A percentile compares a stretch with the other conserved stretches of the same genome.
Conservation (phyloP, 2,329 filamentous ascomycete genomes). For the Sporothrix mexicana region DNA sequence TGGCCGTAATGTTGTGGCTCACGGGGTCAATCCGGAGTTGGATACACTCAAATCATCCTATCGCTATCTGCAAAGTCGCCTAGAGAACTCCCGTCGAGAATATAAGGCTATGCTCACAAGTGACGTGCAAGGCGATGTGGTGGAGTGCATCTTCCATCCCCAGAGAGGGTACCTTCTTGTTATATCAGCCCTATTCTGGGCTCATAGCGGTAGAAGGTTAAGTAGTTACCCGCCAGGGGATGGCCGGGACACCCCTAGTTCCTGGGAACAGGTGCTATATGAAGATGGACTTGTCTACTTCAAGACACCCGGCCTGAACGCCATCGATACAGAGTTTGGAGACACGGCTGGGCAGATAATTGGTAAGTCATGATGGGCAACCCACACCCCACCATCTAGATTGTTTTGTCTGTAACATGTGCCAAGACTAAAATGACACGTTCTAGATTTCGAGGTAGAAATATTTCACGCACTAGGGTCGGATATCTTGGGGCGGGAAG, state of each 20-base stretch:
- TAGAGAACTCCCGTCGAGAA: slow-evolving; percentile 70
- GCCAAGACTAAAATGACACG: neutral
- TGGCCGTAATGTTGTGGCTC: slow-evolving; percentile 72
- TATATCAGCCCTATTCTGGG: slow-evolving; percentile 57
- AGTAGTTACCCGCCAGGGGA: slow-evolving; percentile 57
- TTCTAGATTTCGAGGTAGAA: slow-evolving; percentile 69
- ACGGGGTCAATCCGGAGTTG: slow-evolving; percentile 73
- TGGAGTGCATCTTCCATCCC: slow-evolving; percentile 87
- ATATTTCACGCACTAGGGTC: slow-evolving; percentile 80
- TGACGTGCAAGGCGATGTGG: slow-evolving; percentile 58
- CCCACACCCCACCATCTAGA: too few species aligned
- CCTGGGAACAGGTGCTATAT: slow-evolving; percentile 79
- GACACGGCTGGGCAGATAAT: slow-evolving; percentile 86
- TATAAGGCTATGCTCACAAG: slow-evolving; percentile 68
- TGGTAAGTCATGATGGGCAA: slow-evolving; percentile 55
- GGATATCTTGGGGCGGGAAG: slow-evolving; percentile 71
- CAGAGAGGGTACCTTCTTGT: slow-evolving; percentile 89
- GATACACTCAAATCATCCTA: slow-evolving; percentile 80
- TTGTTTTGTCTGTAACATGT: neutral
- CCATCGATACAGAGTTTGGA: slow-evolving; percentile 80
- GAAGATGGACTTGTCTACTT: slow-evolving; percentile 78
- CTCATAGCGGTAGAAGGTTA: slow-evolving; percentile 50
- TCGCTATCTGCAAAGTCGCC: slow-evolving; percentile 74
- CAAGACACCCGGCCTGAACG: slow-evolving; percentile 81
- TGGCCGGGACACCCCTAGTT: slow-evolving; percentile 55